Evolutionary conservation across 192 early-diverging fungal species (phyloP).

Genomic region (Entomortierella chlamydospora): DNA sequence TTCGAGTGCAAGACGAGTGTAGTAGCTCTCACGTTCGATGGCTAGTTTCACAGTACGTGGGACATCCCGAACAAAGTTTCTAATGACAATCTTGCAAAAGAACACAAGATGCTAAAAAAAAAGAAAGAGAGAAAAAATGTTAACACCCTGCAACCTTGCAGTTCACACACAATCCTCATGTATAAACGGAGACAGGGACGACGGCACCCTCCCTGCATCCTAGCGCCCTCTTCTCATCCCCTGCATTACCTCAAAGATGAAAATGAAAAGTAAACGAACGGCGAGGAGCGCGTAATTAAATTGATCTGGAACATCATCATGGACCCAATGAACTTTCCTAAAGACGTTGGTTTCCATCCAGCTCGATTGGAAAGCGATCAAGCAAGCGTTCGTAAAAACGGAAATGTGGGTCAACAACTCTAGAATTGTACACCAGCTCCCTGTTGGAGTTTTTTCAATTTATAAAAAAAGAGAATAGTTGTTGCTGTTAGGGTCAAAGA

Average conservation of each 20-base stretch:
- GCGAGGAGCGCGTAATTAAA: constrained; percentile 20
- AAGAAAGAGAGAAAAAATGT: too few relatives aligned
- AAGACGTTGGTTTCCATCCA: constrained; percentile 50
- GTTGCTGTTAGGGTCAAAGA: too few relatives aligned
- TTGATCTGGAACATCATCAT: background rate
- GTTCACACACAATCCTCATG: too few relatives aligned
- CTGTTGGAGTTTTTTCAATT: constrained; percentile 6
- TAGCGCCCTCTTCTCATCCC: too few relatives aligned
- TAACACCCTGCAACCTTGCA: too few relatives aligned
- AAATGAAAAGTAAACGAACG: constrained; percentile 47
- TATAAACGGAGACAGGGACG: too few relatives aligned
- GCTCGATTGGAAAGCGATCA: constrained; percentile 58
- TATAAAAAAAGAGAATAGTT: too few relatives aligned
- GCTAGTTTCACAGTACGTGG: constrained; percentile 51
- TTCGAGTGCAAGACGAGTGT: constrained; percentile 33
- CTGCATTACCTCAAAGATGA: constrained; percentile 57
- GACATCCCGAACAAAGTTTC: constrained; percentile 50
- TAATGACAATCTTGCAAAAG: constrained; percentile 38
- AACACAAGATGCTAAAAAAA: constrained; percentile 54
- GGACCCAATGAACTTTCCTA: constrained; percentile 5
- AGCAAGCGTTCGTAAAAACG: constrained; percentile 52
- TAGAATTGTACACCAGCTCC: constrained; percentile 55
- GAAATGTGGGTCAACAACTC: constrained; percentile 50
- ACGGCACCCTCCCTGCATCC: too few relatives aligned
- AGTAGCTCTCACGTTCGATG: constrained; percentile 56